Evolutionary conservation across 225 moss, liverwort and hornwort genomes (phyloP).

Genomic region (Marchantia paleacea): DNA sequence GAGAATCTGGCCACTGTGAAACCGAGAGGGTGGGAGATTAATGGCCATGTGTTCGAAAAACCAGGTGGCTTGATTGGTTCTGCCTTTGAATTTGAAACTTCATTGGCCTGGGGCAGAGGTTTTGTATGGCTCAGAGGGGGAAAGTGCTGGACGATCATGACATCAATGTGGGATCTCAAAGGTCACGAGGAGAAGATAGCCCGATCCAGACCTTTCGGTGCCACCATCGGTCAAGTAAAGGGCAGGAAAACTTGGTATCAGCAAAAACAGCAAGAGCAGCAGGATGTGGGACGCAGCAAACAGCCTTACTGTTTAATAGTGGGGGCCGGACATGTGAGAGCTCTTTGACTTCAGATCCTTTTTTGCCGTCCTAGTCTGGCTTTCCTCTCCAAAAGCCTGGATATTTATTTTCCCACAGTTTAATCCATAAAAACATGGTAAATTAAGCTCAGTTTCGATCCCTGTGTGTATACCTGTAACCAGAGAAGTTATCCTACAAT

Average conservation of each 20-base stretch:
- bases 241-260: constrained; percentile 15
- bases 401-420: no score
- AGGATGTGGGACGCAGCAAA: background rate
- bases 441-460: background rate
- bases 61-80: background rate
- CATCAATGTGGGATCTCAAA: constrained; percentile 25
- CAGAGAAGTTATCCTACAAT: no score
- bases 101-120: constrained; percentile 18
- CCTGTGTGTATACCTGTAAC: background rate
- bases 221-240: background rate
- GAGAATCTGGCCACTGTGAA: constrained; percentile 5
- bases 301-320: constrained; percentile 22
- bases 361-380: background rate
- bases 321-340: constrained; percentile 14
- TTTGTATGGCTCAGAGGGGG: constrained; percentile 12
- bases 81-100: constrained; percentile 17
- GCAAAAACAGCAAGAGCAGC: background rate
- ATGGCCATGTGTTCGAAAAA: constrained; percentile 6
- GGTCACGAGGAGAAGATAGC: constrained; percentile 22
- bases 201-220: background rate
- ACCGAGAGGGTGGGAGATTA: constrained; percentile 9
- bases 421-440: no score
- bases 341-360: no score
- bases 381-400: background rate
- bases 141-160: constrained; percentile 25